Evolutionary conservation across 106 monocot genomes (phyloP).

Genomic region (Phalaenopsis aphrodite): DNA sequence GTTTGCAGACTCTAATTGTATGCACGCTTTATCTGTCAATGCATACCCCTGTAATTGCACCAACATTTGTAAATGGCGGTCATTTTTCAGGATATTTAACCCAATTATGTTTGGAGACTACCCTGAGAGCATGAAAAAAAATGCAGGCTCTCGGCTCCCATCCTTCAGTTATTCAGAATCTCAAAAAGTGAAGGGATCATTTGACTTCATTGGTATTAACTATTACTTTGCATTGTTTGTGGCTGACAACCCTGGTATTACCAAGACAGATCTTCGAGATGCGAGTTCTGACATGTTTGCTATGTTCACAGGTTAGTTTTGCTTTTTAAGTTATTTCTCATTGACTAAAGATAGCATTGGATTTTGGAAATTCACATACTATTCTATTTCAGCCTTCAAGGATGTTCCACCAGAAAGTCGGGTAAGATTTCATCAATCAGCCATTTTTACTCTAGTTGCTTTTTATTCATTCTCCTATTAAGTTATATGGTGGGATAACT

Average conservation of each 20-base stretch:
- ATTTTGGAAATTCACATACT: no score
- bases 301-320: slow-evolving; percentile 4
- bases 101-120: slow-evolving; percentile 20
- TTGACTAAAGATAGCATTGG: not conserved
- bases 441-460: not conserved
- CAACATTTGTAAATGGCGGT: not conserved
- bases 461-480: not conserved
- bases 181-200: slow-evolving; percentile 15
- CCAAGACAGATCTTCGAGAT: slow-evolving; percentile 4
- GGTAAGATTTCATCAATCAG: not conserved
- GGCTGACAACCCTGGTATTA: not conserved
- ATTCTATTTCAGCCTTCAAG: slow-evolving; percentile 1
- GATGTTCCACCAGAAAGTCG: not conserved
- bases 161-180: slow-evolving; percentile 13
- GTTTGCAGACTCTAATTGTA: no score
- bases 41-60: no score
- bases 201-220: slow-evolving; percentile 23
- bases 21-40: no score
- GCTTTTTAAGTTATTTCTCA: not conserved
- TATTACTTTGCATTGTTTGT: slow-evolving; percentile 13
- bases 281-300: slow-evolving; percentile 10
- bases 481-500: not conserved
- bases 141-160: slow-evolving; percentile 17
- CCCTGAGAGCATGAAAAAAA: slow-evolving; percentile 19
- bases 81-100: slow-evolving; percentile 8